Percentiles rank a stretch among this genome's conserved stretches.
These are phyloP conservation scores for Phyllachora maydis DNA, from an alignment of 2,329 filamentous ascomycete genomes.

Conservation along the genomic window DNA sequence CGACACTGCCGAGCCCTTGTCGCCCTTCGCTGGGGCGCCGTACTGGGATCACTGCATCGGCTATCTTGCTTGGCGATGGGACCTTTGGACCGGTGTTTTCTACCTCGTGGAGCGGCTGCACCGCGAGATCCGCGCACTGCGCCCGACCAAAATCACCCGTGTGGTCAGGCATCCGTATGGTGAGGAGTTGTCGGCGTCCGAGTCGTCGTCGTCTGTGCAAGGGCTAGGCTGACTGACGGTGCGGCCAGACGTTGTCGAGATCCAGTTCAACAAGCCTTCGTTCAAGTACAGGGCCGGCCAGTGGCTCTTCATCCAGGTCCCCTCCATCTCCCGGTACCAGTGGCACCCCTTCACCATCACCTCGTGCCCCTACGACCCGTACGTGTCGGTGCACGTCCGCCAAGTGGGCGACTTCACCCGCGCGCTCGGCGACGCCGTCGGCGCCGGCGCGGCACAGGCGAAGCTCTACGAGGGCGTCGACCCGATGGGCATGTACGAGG, in stretches of 20 bases:
- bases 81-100: slow-evolving; percentile 64
- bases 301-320: slow-evolving; percentile 92
- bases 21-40: slow-evolving; percentile 60
- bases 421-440: slow-evolving; percentile 86
- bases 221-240: too few species aligned
- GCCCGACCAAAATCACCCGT: slow-evolving; percentile 75
- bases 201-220: too few species aligned
- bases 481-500: slow-evolving; percentile 93
- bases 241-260: slow-evolving; percentile 69
- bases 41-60: slow-evolving; percentile 93
- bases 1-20: slow-evolving; percentile 49
- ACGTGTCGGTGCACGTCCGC: slow-evolving; percentile 83
- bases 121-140: slow-evolving; percentile 68
- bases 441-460: slow-evolving; percentile 68
- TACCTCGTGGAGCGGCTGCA: slow-evolving; percentile 82
- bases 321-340: slow-evolving; percentile 69
- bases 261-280: slow-evolving; percentile 88
- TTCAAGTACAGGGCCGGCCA: slow-evolving; percentile 98
- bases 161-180: slow-evolving; percentile 91
- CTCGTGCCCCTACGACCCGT: slow-evolving; percentile 88
- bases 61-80: slow-evolving; percentile 95
- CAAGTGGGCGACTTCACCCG: slow-evolving; percentile 94
- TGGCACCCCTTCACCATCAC: slow-evolving; percentile 99
- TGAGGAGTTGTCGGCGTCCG: slow-evolving; percentile 19
- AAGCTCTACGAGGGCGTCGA: slow-evolving; percentile 84